A percentile compares a stretch with the other conserved stretches of the same genome.
phyloP scores from a whole-genome alignment of 495 filamentous ascomycete genomes.

The Penicillium robsamsonii region DNA sequence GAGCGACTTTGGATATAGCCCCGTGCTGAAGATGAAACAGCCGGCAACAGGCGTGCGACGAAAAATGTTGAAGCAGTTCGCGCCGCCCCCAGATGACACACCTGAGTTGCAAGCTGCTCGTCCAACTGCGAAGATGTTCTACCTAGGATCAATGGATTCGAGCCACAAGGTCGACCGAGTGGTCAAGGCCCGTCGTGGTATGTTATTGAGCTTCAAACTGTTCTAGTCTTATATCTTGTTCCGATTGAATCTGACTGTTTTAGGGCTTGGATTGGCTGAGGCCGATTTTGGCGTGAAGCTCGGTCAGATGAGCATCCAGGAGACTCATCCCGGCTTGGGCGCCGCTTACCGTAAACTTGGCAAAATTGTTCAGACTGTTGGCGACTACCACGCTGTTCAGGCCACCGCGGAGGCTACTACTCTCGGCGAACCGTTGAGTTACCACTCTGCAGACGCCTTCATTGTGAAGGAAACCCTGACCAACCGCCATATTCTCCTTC shows the following conservation, averaged over 20 bases:
- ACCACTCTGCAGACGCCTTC: conserved; percentile 94
- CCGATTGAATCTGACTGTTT: conserved; percentile 12
- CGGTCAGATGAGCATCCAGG: conserved; percentile 78
- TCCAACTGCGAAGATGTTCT: conserved; percentile 92
- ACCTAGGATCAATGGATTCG: conserved; percentile 90
- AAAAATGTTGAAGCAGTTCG: conserved; percentile 97
- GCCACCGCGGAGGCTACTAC: conserved; percentile 96
- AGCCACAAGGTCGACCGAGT: conserved; percentile 93
- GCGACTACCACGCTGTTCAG: conserved; percentile 96
- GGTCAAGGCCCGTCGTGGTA: conserved; percentile 90
- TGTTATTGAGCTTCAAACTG: conserved; percentile 18
- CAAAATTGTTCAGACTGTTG: conserved; percentile 84
- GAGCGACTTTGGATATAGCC: conserved; percentile 97
- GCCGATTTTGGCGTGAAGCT: conserved; percentile 91
- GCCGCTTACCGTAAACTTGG: conserved; percentile 95
- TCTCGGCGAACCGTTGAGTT: conserved; percentile 87
- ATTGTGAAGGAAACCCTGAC: conserved; percentile 99
- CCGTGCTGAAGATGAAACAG: conserved; percentile 91
- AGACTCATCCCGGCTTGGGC: conserved; percentile 81
- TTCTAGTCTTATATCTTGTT: not conserved
- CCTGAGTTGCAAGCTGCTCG: conserved; percentile 88
- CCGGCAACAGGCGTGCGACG: conserved; percentile 93
- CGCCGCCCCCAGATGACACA: conserved; percentile 94
- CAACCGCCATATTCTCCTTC: conserved; percentile 96
- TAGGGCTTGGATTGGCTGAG: conserved; percentile 88